Evolutionary conservation across 2,329 filamentous ascomycete genomes (phyloP), one percentile per base, ranked within the genome.

Genomic region (Rutstroemia sp.): DNA sequence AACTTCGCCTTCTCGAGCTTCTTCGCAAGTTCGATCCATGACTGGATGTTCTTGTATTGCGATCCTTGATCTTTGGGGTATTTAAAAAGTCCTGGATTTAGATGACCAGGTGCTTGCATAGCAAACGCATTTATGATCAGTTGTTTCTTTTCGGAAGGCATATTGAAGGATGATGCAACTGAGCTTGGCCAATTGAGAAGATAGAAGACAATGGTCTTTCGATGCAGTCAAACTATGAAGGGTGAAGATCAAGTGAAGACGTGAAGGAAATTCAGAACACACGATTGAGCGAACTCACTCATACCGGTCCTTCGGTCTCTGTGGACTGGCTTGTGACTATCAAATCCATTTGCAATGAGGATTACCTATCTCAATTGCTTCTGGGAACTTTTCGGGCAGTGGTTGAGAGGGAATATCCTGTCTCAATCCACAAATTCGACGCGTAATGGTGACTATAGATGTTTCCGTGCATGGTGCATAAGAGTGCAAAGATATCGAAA

Each of bases 51-150:
- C 59, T 82, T 82, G 68, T 87, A 88, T 17, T 78, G 70, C 61
- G 76, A 76, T 1, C 83, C 86, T 61, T 80, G 72, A 61, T 88
- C 84, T 16, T 81, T 73, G 1, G 84, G 85, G 62, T 88, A 84
- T 38, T 78, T 75, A 84, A 83, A 84, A 4, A 83, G 72, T 1
- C 80, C 80, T 6, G 80, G 79, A 3, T 77, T 79, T 60, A 79
- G 74, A 63, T 80, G 77, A 4, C 76, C 75, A 38, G 74, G 75
- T 52, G 75, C 73, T 75, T 62, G 76, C 65, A 75, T 73, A 25
- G 76, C 75, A 58, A 78, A 78, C 25, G 75, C 75, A 71, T 78
- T 78, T 63, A 78, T 69, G 53, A 78, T 76, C 12, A 77, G 66
- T 51, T 72, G 73, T 64, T 78, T 78, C 52, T 68, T 70, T 12